These are phyloP conservation scores for Phaeotremella fagi DNA, from an alignment of 768 basidiomycete genomes.

Conservation along the genomic window DNA sequence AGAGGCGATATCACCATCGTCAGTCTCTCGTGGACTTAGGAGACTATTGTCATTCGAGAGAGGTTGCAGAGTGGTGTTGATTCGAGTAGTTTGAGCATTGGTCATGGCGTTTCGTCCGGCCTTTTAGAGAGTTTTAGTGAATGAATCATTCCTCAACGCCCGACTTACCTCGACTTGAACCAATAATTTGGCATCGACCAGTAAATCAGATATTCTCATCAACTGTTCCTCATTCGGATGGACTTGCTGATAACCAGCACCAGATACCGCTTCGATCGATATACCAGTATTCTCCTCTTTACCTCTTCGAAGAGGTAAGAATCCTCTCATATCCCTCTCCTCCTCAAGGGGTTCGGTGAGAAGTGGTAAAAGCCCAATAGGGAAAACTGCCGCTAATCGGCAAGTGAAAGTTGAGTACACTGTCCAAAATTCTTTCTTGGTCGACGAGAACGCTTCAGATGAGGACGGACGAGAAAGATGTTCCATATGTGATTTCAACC, in stretches of 20 bases:
- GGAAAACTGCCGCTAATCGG: conserved; percentile 64
- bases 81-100: neutral
- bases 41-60: neutral
- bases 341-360: conserved; percentile 70
- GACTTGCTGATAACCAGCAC: conserved; percentile 40
- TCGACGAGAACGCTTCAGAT: conserved; percentile 29
- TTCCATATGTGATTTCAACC: conserved; percentile 72
- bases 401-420: conserved; percentile 64
- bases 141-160: neutral
- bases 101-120: neutral
- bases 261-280: conserved; percentile 1
- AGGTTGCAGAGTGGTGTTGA: neutral
- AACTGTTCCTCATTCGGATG: conserved; percentile 95
- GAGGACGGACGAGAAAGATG: conserved; percentile 62
- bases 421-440: conserved; percentile 62
- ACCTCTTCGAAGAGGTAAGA: conserved; percentile 68
- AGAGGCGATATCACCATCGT: conserved; percentile 62
- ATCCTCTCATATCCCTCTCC: conserved; percentile 82
- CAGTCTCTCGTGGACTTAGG: conserved; percentile 11
- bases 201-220: conserved; percentile 83
- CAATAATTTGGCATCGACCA: conserved; percentile 67
- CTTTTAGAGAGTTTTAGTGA: neutral
- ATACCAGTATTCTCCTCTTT: conserved; percentile 45
- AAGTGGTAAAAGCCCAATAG: conserved; percentile 58
- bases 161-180: conserved; percentile 57